A percentile compares a stretch with the other conserved stretches of the same genome.
These are phyloP conservation scores for Cucumis cinereus DNA, from an alignment of 306 rosid species.

Conservation along the genomic window DNA sequence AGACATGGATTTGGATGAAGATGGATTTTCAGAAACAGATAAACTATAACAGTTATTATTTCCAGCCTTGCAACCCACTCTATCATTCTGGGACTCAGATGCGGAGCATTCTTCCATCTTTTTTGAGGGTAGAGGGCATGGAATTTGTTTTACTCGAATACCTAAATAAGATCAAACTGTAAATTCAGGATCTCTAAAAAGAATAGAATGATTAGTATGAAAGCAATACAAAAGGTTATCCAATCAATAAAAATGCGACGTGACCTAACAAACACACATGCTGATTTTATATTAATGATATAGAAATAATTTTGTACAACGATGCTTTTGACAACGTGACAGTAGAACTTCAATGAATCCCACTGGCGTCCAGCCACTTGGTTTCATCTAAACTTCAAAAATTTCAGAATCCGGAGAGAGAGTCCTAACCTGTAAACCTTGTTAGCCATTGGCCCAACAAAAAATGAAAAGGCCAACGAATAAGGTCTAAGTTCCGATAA, in stretches of 20 bases:
- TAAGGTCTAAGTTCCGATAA: not conserved
- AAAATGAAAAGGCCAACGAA: not conserved
- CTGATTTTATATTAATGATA: not conserved
- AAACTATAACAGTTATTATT: conserved; percentile 48
- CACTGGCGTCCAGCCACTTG: not conserved
- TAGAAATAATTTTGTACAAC: not conserved
- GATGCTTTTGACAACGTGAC: not conserved
- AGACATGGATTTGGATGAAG: conserved; percentile 23
- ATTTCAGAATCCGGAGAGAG: not conserved
- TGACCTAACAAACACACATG: not conserved
- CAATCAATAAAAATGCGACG: not conserved
- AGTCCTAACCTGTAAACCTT: not conserved
- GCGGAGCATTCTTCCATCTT: conserved; percentile 20
- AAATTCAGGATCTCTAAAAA: not conserved
- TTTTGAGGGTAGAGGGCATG: conserved; percentile 30
- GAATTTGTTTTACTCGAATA: not conserved
- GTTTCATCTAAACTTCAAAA: not conserved
- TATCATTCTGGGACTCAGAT: conserved; percentile 18
- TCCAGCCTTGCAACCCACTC: conserved; percentile 43
- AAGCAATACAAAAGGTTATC: not conserved
- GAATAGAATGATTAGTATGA: not conserved
- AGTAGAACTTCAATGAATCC: not conserved
- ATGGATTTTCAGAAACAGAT: conserved; percentile 19
- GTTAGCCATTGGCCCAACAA: not conserved
- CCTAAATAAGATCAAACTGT: conserved; percentile 22